Conservation (phyloP, 2,329 filamentous ascomycete genomes). For the Paraphoma chrysanthemicola region DNA sequence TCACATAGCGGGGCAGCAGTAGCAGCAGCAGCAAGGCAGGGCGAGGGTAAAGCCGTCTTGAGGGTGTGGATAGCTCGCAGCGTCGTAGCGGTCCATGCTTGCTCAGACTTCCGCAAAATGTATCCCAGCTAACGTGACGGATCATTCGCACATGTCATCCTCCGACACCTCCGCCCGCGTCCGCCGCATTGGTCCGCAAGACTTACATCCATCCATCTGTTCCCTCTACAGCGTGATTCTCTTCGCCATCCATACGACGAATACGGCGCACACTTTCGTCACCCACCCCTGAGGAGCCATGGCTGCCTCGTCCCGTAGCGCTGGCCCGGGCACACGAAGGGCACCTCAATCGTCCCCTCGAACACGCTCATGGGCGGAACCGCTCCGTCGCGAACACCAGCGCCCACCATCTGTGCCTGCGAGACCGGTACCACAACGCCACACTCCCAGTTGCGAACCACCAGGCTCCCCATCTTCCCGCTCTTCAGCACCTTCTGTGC, state of each 20-base stretch:
- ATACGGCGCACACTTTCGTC: background rate
- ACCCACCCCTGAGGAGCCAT: slow-evolving; percentile 51
- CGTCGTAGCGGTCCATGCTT: no score
- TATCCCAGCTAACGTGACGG: no score
- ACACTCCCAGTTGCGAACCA: slow-evolving; percentile 88
- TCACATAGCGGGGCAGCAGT: background rate
- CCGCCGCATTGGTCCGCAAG: slow-evolving; percentile 32
- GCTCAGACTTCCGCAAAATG: no score
- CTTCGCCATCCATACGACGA: background rate
- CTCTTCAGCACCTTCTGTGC: slow-evolving; percentile 73
- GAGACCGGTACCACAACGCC: slow-evolving; percentile 77
- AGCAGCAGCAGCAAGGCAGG: no score
- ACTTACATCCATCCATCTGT: background rate
- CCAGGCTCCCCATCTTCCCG: slow-evolving; percentile 75
- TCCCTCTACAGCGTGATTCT: background rate
- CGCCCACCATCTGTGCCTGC: slow-evolving; percentile 16
- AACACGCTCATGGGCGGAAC: slow-evolving; percentile 59
- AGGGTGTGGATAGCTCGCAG: no score
- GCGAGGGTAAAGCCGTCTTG: no score
- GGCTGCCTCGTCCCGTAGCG: slow-evolving; percentile 55
- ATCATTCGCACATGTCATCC: background rate
- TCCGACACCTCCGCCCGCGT: slow-evolving; percentile 15
- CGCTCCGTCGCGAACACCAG: slow-evolving; percentile 13
- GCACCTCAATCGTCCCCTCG: slow-evolving; percentile 64
- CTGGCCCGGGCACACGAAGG: slow-evolving; percentile 67